Evolutionary conservation across 345 rosid genomes (phyloP).

Genomic region (Triadica sebifera): DNA sequence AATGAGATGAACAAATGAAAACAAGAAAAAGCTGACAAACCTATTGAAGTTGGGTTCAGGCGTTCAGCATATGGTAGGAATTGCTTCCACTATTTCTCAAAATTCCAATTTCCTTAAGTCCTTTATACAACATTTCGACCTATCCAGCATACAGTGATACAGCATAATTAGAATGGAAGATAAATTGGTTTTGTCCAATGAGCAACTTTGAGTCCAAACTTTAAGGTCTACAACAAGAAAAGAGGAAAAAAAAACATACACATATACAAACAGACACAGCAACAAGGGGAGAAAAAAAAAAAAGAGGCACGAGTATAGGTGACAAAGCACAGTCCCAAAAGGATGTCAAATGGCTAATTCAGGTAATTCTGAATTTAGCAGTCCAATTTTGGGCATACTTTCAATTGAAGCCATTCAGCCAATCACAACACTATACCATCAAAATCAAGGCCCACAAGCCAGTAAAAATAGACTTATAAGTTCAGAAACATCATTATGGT

Average conservation of each 20-base stretch:
- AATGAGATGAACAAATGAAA: neutral
- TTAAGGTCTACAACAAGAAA: neutral
- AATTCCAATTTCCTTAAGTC: constrained; percentile 81
- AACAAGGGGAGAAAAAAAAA: neutral
- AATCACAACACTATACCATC: neutral
- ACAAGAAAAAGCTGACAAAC: constrained; percentile 34
- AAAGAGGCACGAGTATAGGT: neutral
- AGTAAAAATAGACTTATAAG: neutral
- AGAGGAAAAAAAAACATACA: neutral
- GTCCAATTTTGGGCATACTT: neutral
- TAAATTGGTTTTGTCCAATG: neutral
- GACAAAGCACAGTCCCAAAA: neutral
- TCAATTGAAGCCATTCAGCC: neutral
- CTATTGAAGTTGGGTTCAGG: constrained; percentile 98
- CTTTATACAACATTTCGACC: constrained; percentile 67
- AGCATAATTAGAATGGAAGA: constrained; percentile 11
- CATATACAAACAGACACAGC: too few species aligned
- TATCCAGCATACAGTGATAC: constrained; percentile 36
- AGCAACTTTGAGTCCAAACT: neutral
- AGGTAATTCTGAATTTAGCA: constrained; percentile 1
- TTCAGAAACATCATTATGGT: neutral
- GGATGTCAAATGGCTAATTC: constrained; percentile 3
- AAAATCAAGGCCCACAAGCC: neutral
- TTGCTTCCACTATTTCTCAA: constrained; percentile 43
- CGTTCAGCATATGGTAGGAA: constrained; percentile 55